Base-by-base conservation (phyloP, 192 early-diverging fungal species). In the Coemansia sp. region DNA sequence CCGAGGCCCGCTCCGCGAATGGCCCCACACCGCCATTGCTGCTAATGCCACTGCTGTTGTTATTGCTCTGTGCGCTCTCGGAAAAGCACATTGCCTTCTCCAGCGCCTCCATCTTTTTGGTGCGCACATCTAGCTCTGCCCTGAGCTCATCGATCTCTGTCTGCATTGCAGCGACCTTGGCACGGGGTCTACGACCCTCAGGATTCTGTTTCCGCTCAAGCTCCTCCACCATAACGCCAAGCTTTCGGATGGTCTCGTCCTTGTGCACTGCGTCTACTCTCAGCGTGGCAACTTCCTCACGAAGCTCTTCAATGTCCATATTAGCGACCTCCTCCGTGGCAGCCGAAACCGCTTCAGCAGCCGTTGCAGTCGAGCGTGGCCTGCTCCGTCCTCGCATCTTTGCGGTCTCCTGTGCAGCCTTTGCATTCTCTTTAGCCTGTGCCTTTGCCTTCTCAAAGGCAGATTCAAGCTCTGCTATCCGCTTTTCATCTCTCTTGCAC, bases 131-230 rank as follows among this genome's bases (percentile, higher is more conserved):
- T 21, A 73, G 41, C 40, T 73, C 71, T 8, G 67, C 55, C 52
- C 68, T 72, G 37, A 77, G 66, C 52, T 76, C 57, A 18, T 82
- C 74, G 52, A 82, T 56, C 51, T 82, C 79, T 8, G 70, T 68
- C 56, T 82, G 70, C 40, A 76, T 51, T 8, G 56, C 67, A 39
- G 68, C 49, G 15, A 69, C 62, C 21, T 63, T 61, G 8, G 63
- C 70, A 52, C 79, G 79, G 21, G 74, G 65, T 47, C 61, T 64
- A 6, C 69, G 74, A n/a, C 74, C 74, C 47, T 82, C 79, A n/a
- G 74, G 79, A 40, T 76, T 76, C 49, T 82, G 79, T 54, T 76
- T 71, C 15, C 79, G 79, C 67, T 82, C 71, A 6, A 82, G 70
- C 68, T 82, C 79, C 64, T 73, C 71, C 9, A 73, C 65, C 67